Evolutionary conservation across 208 protist genomes (phyloP), one percentile per base, ranked within the genome.

Genomic region (Polymyxa betae): DNA sequence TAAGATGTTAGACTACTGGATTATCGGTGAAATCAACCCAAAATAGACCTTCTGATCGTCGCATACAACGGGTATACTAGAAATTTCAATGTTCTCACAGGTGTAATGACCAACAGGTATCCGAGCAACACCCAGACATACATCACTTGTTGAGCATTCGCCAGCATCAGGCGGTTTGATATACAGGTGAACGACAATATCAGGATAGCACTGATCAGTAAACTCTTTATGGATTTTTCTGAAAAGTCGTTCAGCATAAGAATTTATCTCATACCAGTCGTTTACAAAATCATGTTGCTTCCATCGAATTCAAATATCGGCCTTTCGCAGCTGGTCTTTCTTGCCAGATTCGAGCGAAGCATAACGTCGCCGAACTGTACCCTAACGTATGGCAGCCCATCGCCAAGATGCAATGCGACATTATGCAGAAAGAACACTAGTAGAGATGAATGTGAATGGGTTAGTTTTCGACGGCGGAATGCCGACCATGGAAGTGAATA

Each of bases 91-190:
- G n/a, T 45, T 82, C 35, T 82, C 72, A n/a, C 72, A 82, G 10
- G 72, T 82, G n/a, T 43, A 82, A n/a, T 82, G 72, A 5, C 72
- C 72, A 43, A 82, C 72, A 45, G 72, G 16, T 38, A 82, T 82
- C 40, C 72, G 5, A 20, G 35, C 5, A 20, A 5, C 12, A 82
- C 72, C 72, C 72, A 82, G 40, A 35, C 72, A 82, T 20, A n/a
- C 16, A 43, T 82, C 72, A 20, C 10, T n/a, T 45, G n/a, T 5
- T 43, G 5, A 40, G 72, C 35, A 82, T 20, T 82, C 72, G 35
- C 12, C 72, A 5, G 5, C 10, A 82, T 82, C 35, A 35, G 40
- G 35, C 5, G 72, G 72, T 35, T 43, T 35, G 35, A 82, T 5
- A 82, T 82, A n/a, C 5, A 82, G 72, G 35, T 5, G 35, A 35